phyloP scores from a whole-genome alignment of 805 yeast genomes.

The Suhomyces faveliae region DNA sequence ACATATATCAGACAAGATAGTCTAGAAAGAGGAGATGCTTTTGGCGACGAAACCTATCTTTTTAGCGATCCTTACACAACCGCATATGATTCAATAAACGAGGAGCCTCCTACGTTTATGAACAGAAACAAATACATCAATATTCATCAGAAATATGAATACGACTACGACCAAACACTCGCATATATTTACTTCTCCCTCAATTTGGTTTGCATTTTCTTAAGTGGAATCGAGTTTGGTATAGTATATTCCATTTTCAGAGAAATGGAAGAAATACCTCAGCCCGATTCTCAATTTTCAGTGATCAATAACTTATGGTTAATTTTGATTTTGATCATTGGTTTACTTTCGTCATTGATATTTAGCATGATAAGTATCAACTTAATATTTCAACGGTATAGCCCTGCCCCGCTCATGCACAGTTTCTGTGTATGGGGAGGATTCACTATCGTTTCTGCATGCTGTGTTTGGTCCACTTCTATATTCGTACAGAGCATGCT shows the following conservation, averaged over 20 bases:
- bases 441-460: slow-evolving; percentile 20
- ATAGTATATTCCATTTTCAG: slow-evolving; percentile 32
- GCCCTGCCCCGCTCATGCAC: slow-evolving; percentile 26
- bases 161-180: slow-evolving; percentile 36
- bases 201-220: slow-evolving; percentile 33
- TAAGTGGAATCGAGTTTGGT: slow-evolving; percentile 41
- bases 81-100: slow-evolving; percentile 35
- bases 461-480: slow-evolving; percentile 18
- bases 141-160: slow-evolving; percentile 26
- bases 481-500: slow-evolving; percentile 3
- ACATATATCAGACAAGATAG: neutral
- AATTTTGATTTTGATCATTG: slow-evolving; percentile 29
- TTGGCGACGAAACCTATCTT: slow-evolving; percentile 10
- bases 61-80: slow-evolving; percentile 1
- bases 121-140: slow-evolving; percentile 19
- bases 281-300: slow-evolving; percentile 21
- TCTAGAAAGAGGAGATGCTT: slow-evolving; percentile 1
- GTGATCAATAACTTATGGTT: slow-evolving; percentile 33
- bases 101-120: slow-evolving; percentile 25
- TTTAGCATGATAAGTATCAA: slow-evolving; percentile 36
- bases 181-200: slow-evolving; percentile 37
- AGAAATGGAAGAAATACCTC: slow-evolving; percentile 15
- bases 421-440: slow-evolving; percentile 25
- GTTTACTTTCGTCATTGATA: slow-evolving; percentile 31
- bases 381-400: slow-evolving; percentile 31